Evolutionary conservation across 2,329 filamentous ascomycete genomes (phyloP).

Genomic region (Annulohypoxylon truncatum): DNA sequence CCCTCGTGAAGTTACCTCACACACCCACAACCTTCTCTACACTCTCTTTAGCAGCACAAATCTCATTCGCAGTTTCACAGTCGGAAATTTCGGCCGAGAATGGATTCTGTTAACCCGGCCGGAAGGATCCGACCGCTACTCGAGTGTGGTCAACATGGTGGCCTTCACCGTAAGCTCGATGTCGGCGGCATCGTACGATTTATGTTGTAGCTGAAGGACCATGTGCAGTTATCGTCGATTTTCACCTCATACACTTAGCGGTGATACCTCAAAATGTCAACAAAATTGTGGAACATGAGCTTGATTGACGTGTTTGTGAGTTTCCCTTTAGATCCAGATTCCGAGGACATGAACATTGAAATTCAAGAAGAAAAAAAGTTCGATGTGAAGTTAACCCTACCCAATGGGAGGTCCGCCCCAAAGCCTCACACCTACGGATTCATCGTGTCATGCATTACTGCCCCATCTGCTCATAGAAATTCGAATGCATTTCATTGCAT

Average conservation of each 20-base stretch:
- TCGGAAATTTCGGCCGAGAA: neutral
- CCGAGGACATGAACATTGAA: no score
- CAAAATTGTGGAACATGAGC: neutral
- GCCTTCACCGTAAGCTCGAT: neutral
- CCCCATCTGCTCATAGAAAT: no score
- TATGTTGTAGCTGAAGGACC: neutral
- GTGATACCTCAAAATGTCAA: neutral
- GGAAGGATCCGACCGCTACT: neutral
- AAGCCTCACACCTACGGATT: no score
- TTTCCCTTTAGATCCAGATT: no score
- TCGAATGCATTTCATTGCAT: no score
- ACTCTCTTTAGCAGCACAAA: neutral
- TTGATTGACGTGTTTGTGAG: neutral
- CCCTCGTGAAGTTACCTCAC: neutral
- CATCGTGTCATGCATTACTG: no score
- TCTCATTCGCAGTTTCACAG: neutral
- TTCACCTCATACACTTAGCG: no score
- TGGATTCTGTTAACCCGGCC: neutral
- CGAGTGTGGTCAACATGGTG: neutral
- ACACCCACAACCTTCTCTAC: neutral
- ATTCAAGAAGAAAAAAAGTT: no score
- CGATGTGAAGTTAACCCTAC: no score
- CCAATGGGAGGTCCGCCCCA: no score
- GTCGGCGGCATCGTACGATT: neutral
- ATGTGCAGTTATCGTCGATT: neutral